Evolutionary conservation across 1,284 basidiomycete species (phyloP).

Genomic region (Lignosus rhinocerotis): DNA sequence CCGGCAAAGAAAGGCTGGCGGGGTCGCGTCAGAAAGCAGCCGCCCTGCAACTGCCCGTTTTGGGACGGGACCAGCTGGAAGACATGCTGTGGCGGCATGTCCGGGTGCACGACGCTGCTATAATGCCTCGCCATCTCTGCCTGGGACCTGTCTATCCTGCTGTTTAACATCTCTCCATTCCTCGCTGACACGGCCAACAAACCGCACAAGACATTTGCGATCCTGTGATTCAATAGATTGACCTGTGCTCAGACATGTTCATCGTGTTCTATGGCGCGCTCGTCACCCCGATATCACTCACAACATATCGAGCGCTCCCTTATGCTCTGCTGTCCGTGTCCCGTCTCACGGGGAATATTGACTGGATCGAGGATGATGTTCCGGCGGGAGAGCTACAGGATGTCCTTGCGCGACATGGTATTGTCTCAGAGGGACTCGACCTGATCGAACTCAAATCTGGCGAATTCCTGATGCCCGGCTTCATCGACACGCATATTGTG

Average conservation of each 20-base stretch:
- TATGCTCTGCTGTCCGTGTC: conserved; percentile 60
- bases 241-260: conserved; percentile 18
- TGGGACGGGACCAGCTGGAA: no score
- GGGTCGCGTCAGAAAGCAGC: background rate
- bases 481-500: conserved; percentile 89
- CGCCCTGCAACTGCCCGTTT: background rate
- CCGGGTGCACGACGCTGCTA: background rate
- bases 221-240: background rate
- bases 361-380: conserved; percentile 67
- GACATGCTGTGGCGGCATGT: background rate
- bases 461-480: conserved; percentile 86
- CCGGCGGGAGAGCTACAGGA: conserved; percentile 43
- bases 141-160: background rate
- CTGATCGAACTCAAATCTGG: conserved; percentile 57
- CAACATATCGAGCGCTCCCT: conserved; percentile 53
- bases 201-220: background rate
- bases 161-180: background rate
- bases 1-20: background rate
- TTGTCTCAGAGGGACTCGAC: conserved; percentile 33
- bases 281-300: conserved; percentile 63
- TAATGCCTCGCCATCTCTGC: background rate
- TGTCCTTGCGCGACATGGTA: conserved; percentile 44
- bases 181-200: background rate
- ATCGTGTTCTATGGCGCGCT: conserved; percentile 68
- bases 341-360: conserved; percentile 56